Base-by-base conservation (phyloP, 768 basidiomycete genomes). In the Lentinus tigrinus region DNA sequence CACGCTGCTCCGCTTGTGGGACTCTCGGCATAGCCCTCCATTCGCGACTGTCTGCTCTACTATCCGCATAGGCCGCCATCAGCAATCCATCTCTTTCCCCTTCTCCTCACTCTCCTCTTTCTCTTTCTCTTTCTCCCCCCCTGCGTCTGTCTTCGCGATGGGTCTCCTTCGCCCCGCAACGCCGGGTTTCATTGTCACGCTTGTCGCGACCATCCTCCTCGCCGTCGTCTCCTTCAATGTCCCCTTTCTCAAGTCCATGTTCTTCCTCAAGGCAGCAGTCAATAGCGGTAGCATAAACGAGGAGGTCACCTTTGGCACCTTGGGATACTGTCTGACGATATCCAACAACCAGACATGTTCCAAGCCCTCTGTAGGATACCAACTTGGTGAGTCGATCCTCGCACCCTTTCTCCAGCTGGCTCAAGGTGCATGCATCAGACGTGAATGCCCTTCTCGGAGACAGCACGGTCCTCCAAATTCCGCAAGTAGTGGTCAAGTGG, bases 191-290 rank as follows among this genome's bases (percentile, higher is more conserved):
- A 40, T 96, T 50, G 78, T 93, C 62, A 94, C 91, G 19, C 81
- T 93, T 52, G 70, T 78, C n/a, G 92, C 94, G 0, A 87, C 93
- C 7, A 72, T 81, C 57, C 78, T 96, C 43, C 83, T 98, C 56
- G 89, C 88, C 16, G 73, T 96, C 44, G 95, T 95, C 23, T 87
- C 90, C 40, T 96, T 98, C 75, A 91, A 88, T 54, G 92, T 94
- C 9, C 97, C 96, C 0, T 84, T 86, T 69, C 78, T 97, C 79
- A 96, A 93, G 72, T 87, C 88, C 2, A 75, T 98, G 42, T 95
- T 82, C 77, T 96, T 98, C 74, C 86, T 98, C 67, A 85, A 88
- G 69, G 93, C 92, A 1, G 79, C 75, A 24, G 76, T 93, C 43
- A 61, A 77, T 2, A 72, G 73, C 19, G 67, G 76, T 34, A 77